These are phyloP conservation scores for Mucor racemosus DNA, from an alignment of 371 early-diverging fungal genomes.

Conservation along the genomic window DNA sequence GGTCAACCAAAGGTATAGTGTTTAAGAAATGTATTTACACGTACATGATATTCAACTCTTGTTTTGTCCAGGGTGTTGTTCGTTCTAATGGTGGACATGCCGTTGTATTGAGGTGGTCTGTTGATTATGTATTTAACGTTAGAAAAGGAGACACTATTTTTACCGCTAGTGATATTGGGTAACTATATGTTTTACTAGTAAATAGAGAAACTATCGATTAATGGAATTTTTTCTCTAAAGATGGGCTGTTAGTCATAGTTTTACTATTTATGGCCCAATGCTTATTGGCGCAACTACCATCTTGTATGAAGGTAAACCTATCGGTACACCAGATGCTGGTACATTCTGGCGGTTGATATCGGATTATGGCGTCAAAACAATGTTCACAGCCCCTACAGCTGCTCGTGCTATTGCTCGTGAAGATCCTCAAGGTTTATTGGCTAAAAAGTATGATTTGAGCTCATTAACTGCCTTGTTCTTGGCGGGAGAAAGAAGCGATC, in stretches of 20 bases:
- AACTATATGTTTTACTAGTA: not conserved
- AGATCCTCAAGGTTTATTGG: constrained; percentile 67
- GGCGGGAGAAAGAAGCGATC: constrained; percentile 92
- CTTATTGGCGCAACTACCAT: constrained; percentile 85
- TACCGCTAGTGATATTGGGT: constrained; percentile 89
- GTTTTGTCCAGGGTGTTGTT: constrained; percentile 74
- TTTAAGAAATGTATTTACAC: not conserved
- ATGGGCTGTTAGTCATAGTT: constrained; percentile 94
- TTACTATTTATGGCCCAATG: constrained; percentile 92
- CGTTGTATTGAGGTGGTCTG: constrained; percentile 78
- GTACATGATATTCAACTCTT: not conserved
- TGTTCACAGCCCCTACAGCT: constrained; percentile 95
- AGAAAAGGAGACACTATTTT: constrained; percentile 76
- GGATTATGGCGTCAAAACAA: constrained; percentile 78
- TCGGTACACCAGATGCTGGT: constrained; percentile 82
- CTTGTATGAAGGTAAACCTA: constrained; percentile 90
- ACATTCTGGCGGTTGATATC: constrained; percentile 82
- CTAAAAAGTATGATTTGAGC: constrained; percentile 64
- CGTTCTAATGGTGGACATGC: constrained; percentile 92
- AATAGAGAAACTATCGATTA: not conserved
- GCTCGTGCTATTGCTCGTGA: constrained; percentile 85
- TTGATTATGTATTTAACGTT: constrained; percentile 80
- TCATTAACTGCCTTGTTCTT: constrained; percentile 75
- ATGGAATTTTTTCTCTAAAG: constrained; percentile 13
- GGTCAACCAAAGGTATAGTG: constrained; percentile 72